Evolutionary conservation across 352 stramenopile species (phyloP).

Genomic region (Peronospora tabacina): DNA sequence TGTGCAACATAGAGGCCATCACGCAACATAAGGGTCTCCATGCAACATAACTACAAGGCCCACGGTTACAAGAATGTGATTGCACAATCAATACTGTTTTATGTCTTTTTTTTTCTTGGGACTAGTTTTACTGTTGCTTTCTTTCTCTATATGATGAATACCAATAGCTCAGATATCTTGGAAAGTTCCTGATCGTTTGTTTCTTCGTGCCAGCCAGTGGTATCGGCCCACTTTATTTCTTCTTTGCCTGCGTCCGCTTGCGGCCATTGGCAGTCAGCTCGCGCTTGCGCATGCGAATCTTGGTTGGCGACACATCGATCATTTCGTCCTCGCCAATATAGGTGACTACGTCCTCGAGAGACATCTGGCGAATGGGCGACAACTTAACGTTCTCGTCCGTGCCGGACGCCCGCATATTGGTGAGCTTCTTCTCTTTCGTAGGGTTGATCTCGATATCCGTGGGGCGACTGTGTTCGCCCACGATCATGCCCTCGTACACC

Average conservation of each 20-base stretch:
- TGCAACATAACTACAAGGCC: background rate
- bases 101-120: too few relatives aligned
- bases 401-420: constrained; percentile 92
- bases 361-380: constrained; percentile 88
- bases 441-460: constrained; percentile 97
- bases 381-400: constrained; percentile 95
- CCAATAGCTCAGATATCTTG: constrained; percentile 14
- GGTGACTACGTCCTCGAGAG: constrained; percentile 95
- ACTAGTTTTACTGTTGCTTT: too few relatives aligned
- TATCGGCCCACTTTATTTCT: constrained; percentile 60
- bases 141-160: constrained; percentile 36
- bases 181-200: too few relatives aligned
- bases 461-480: constrained; percentile 93
- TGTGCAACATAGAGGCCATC: constrained; percentile 1
- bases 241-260: constrained; percentile 42
- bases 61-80: background rate
- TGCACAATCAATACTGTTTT: too few relatives aligned
- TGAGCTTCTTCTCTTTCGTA: constrained; percentile 95
- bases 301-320: constrained; percentile 94
- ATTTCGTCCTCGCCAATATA: constrained; percentile 98
- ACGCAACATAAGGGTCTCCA: constrained; percentile 1
- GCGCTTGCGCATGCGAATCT: constrained; percentile 88
- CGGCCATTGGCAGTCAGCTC: constrained; percentile 56
- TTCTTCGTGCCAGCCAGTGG: background rate
- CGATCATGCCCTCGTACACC: constrained; percentile 97